A percentile compares a stretch with the other conserved stretches of the same genome.
These are phyloP conservation scores for Peziza echinospora DNA, from an alignment of 495 filamentous ascomycete genomes.

Conservation along the genomic window DNA sequence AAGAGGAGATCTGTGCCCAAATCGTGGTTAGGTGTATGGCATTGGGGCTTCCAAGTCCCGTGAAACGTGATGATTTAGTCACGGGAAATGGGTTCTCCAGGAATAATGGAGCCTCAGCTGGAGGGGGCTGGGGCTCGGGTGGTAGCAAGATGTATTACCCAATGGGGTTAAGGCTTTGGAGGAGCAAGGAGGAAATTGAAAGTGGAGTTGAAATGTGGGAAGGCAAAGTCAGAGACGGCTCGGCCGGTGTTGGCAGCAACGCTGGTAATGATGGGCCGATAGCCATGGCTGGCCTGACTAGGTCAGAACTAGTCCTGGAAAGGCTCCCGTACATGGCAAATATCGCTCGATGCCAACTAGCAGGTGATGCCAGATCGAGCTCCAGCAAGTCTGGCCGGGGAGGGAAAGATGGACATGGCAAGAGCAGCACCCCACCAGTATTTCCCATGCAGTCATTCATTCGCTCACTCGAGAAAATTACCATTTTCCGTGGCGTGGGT, in stretches of 20 bases:
- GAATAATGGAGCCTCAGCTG: constrained; percentile 20
- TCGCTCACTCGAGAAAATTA: constrained; percentile 41
- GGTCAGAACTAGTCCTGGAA: constrained; percentile 49
- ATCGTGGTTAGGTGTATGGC: constrained; percentile 63
- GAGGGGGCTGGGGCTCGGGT: constrained; percentile 1
- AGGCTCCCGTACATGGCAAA: constrained; percentile 64
- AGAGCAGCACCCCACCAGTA: too few relatives aligned
- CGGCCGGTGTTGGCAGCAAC: constrained; percentile 3
- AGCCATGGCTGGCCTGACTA: constrained; percentile 1
- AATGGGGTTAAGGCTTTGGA: constrained; percentile 51
- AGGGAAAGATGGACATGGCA: too few relatives aligned
- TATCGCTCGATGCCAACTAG: too few relatives aligned
- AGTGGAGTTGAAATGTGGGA: constrained; percentile 46
- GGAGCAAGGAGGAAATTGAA: constrained; percentile 55
- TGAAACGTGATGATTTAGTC: constrained; percentile 31
- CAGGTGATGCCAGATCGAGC: too few relatives aligned
- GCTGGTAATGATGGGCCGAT: constrained; percentile 16
- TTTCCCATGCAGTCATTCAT: too few relatives aligned
- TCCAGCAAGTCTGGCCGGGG: too few relatives aligned
- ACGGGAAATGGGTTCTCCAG: neutral
- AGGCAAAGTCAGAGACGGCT: constrained; percentile 17
- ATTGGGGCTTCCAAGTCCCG: constrained; percentile 64
- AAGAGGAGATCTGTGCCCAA: constrained; percentile 84
- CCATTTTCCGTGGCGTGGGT: constrained; percentile 40
- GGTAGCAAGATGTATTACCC: constrained; percentile 67